phyloP scores from a whole-genome alignment of 768 basidiomycete genomes.

The Rhizopogon vulgaris region DNA sequence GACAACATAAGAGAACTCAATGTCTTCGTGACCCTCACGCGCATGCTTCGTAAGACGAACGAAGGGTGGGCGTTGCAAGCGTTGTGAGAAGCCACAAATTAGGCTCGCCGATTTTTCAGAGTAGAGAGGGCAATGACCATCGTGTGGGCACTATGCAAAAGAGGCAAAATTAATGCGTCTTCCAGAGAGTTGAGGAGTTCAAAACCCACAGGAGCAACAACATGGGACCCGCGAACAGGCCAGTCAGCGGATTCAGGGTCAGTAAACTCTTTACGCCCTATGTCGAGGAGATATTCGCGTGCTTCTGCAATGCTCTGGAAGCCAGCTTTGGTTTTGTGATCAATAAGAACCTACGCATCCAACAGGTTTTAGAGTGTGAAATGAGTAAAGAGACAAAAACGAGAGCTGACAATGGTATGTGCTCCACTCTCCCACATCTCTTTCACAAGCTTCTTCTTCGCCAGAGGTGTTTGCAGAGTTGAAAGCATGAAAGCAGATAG shows the following conservation, averaged over 20 bases:
- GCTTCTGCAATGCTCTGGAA: constrained; percentile 79
- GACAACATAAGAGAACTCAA: constrained; percentile 86
- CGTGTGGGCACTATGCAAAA: constrained; percentile 77
- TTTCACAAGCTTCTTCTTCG: constrained; percentile 62
- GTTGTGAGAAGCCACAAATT: constrained; percentile 81
- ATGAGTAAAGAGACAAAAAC: neutral
- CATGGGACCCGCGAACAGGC: constrained; percentile 57
- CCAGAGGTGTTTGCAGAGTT: constrained; percentile 54
- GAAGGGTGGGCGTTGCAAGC: constrained; percentile 81
- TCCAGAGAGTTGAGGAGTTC: neutral
- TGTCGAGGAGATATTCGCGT: constrained; percentile 60
- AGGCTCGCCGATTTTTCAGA: constrained; percentile 45
- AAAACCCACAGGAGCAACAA: constrained; percentile 80
- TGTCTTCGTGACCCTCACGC: constrained; percentile 77
- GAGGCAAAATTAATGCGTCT: constrained; percentile 3
- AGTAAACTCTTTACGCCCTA: constrained; percentile 55
- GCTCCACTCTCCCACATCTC: constrained; percentile 94
- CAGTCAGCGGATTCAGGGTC: constrained; percentile 33
- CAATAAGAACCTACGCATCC: constrained; percentile 66
- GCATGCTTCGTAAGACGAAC: constrained; percentile 86
- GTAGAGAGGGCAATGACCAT: constrained; percentile 74
- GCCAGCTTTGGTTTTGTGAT: constrained; percentile 70
- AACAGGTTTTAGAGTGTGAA: neutral
- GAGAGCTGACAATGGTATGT: constrained; percentile 59
- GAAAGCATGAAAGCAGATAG: constrained; percentile 84